phyloP scores from a whole-genome alignment of 2,329 filamentous ascomycete genomes.

The Aspergillus sp. region DNA sequence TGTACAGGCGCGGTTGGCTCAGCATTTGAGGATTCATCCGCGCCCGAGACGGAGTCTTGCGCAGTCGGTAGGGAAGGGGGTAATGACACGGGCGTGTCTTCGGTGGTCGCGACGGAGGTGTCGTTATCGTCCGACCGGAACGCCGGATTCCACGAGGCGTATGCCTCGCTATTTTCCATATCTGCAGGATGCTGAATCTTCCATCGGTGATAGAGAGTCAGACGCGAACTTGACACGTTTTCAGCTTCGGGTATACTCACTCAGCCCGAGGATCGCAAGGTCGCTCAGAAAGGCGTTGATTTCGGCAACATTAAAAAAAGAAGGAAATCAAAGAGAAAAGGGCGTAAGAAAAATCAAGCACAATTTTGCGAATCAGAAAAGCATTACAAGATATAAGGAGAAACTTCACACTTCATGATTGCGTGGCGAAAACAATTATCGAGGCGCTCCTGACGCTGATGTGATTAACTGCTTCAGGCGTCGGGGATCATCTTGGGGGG shows the following conservation, averaged over 20 bases:
- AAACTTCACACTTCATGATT: constrained; percentile 5
- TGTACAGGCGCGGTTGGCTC: neutral
- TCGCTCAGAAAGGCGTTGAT: constrained; percentile 1
- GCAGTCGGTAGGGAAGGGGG: neutral
- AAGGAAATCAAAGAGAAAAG: neutral
- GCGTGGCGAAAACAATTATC: constrained; percentile 7
- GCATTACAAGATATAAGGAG: constrained; percentile 1
- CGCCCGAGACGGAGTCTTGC: neutral
- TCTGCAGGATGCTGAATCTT: constrained; percentile 10
- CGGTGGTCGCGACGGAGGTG: constrained; percentile 11
- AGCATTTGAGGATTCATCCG: neutral
- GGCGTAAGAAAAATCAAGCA: neutral
- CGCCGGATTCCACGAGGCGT: constrained; percentile 57
- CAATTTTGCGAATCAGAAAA: constrained; percentile 2
- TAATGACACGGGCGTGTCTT: neutral
- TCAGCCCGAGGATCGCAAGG: constrained; percentile 6
- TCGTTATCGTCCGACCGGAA: constrained; percentile 45
- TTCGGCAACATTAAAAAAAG: constrained; percentile 1
- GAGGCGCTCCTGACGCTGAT: constrained; percentile 3
- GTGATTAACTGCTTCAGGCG: neutral
- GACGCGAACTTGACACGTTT: constrained; percentile 6
- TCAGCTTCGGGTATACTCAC: neutral
- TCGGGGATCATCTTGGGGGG: neutral
- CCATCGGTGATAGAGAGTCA: constrained; percentile 11
- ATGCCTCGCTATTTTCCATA: constrained; percentile 25